Base-by-base conservation (phyloP, 2,329 filamentous ascomycete species). In the Aureobasidium sp. region DNA sequence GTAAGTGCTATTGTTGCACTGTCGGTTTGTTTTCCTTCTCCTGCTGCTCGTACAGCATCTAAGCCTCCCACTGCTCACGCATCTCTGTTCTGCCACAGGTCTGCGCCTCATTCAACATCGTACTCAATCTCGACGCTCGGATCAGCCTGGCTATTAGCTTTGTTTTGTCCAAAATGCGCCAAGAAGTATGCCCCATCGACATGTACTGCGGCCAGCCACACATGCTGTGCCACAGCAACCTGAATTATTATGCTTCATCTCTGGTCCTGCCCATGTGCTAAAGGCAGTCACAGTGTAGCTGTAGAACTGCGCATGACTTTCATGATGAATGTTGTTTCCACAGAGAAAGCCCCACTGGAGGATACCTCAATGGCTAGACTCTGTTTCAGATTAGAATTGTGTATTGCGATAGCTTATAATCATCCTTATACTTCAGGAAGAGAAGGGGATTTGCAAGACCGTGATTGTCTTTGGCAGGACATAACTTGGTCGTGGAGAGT, bases 31-130 rank as follows among this genome's bases (percentile, higher is more conserved):
- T 20, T 20, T 36, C 36, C 12, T 17, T 37, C 27, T 57, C 34
- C 29, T 20, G 29, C 27, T 27, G 29, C 46, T 32, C n/a, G 26
- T 47, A 36, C 29, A 57, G 26, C 29, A 20, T 47, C 53, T 57
- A 32, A 57, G 53, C 41, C 39, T 46, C 41, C 9, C 12, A 26
- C n/a, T 36, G 26, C 13, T 46, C 41, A 20, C n/a, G 15, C 29
- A 36, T 13, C 17, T 20, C 10, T 29, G 5, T 26, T 26, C 26
- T 36, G 32, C 23, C 37, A 26, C 27, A 46, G 36, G 17, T 29
- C 53, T 57, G 53, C 53, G 53, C 53, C 53, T 36, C 53, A n/a
- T n/a, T 41, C 56, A 50, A 46, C 53, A 57, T 20, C 27, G 53
- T 42, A 34, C 12, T 27, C 37, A 32, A 4, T 13, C 48, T 27